These are phyloP conservation scores for Pseudocercospora musae DNA, from an alignment of 2,329 filamentous ascomycete genomes.

Conservation along the genomic window DNA sequence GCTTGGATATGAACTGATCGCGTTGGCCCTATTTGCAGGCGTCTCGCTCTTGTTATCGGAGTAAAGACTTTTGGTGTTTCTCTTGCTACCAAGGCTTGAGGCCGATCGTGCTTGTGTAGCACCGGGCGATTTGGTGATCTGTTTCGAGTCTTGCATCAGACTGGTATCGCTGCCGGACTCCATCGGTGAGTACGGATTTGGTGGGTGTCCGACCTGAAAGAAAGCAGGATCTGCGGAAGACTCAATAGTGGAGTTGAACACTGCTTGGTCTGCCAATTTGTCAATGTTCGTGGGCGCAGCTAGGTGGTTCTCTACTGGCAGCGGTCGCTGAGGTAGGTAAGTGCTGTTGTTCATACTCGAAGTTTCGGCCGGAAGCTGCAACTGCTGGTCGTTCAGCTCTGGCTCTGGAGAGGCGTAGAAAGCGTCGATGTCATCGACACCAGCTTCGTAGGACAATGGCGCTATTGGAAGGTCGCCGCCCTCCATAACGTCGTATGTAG, in stretches of 20 bases:
- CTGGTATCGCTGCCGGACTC: neutral
- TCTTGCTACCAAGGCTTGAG: neutral
- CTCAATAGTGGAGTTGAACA: neutral
- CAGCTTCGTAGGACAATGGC: slow-evolving; percentile 10
- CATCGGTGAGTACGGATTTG: neutral
- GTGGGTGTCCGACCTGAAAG: neutral
- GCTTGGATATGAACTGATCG: slow-evolving; percentile 7
- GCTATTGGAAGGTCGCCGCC: neutral
- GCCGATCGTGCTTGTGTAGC: neutral
- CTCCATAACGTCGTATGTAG: neutral
- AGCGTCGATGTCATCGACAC: slow-evolving; percentile 17
- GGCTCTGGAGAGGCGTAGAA: slow-evolving; percentile 9
- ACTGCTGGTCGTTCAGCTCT: neutral
- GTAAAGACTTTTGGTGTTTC: neutral
- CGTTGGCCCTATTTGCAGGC: neutral
- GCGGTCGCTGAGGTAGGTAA: neutral
- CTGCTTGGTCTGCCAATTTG: neutral
- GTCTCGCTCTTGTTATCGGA: neutral
- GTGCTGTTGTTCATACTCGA: neutral
- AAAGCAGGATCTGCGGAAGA: neutral
- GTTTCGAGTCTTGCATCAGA: neutral
- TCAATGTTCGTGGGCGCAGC: slow-evolving; percentile 7
- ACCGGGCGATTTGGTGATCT: neutral
- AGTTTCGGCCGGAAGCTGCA: neutral
- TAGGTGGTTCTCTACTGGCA: neutral